These are phyloP conservation scores for Orbilia quercus DNA, from an alignment of 2,329 filamentous ascomycete genomes.

Conservation along the genomic window DNA sequence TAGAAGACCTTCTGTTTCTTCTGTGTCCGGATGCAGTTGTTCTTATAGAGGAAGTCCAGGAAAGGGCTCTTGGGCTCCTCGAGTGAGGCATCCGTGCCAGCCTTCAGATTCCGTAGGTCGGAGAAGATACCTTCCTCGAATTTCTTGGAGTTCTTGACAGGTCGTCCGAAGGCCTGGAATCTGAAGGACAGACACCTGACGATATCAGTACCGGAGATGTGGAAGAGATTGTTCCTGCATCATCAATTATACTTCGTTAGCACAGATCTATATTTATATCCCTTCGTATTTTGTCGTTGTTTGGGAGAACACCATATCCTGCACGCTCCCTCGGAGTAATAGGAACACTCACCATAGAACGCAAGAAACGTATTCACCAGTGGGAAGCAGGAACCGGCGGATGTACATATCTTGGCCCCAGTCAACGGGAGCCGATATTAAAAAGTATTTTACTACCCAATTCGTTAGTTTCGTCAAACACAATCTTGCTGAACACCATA, in stretches of 20 bases:
- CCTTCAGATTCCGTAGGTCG: conserved; percentile 96
- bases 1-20: conserved; percentile 99
- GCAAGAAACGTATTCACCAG: conserved; percentile 98
- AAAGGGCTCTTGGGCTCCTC: conserved; percentile 99
- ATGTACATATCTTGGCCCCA: conserved; percentile 98
- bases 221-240: conserved; percentile 92
- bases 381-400: conserved; percentile 91
- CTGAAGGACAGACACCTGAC: conserved; percentile 97
- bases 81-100: conserved; percentile 94
- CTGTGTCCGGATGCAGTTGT: conserved; percentile 99
- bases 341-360: conserved; percentile 78
- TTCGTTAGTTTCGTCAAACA: conserved; percentile 28
- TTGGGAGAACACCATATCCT: no score
- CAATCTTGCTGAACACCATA: no score
- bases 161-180: conserved; percentile 97
- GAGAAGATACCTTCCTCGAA: conserved; percentile 99
- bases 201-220: conserved; percentile 98
- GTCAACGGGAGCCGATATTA: conserved; percentile 97
- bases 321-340: conserved; percentile 2
- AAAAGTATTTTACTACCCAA: conserved; percentile 91
- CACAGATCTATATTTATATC: not conserved
- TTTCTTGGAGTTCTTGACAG: conserved; percentile 99
- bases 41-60: conserved; percentile 99
- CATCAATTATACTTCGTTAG: conserved; percentile 9
- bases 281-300: conserved; percentile 1